Evolutionary conservation across 345 rosid species (phyloP), one percentile per base, ranked within the genome.

Genomic region (Eutrema yunnanense): DNA sequence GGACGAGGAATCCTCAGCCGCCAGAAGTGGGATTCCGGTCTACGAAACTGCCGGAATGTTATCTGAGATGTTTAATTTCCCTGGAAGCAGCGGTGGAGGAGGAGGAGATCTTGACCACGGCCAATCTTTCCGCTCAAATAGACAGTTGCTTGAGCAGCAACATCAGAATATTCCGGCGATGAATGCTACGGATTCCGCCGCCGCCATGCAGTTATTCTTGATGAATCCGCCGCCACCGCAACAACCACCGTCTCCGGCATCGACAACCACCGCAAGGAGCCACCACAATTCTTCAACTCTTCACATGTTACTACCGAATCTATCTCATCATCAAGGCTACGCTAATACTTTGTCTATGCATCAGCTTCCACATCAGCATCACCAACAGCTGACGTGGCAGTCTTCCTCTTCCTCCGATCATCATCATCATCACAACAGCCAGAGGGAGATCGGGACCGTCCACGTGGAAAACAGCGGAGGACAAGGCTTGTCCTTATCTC

Each of bases 31-130:
- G 6, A 79, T 86, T 67, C 90, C 92, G 30, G 90, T 80, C 22
- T 89, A 94, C 32, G 92, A 88, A 78, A 79, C 86, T 2, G 86
- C 89, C 66, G 97, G 97, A 19, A 95, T 95, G 92, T 76, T 91
- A 77, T 95, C 99, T 2, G 97, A 95, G 74, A 95, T 89, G 97
- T 95, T 95, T 83, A 89, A 82, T 83, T 91, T 88, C 62, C 81
- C 92, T 26, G 43, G 90, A 4, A 82, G 82, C 6, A 81, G 78
- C 6, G 81, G 77, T 4, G 69, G 67, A 2, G 76, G 86, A 6
- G 64, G 73, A 27, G 83, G 80, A 63, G 72, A 78, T 46, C 74
- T 84, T 42, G 6, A 52, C 78, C 81, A 52, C 70, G 57, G 42
- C 44, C 79, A 33, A 66, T 66, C 81, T 42, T 61, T 79, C 50